Base-by-base conservation (phyloP, 1,284 basidiomycete genomes). In the Ustilago cynodontis region DNA sequence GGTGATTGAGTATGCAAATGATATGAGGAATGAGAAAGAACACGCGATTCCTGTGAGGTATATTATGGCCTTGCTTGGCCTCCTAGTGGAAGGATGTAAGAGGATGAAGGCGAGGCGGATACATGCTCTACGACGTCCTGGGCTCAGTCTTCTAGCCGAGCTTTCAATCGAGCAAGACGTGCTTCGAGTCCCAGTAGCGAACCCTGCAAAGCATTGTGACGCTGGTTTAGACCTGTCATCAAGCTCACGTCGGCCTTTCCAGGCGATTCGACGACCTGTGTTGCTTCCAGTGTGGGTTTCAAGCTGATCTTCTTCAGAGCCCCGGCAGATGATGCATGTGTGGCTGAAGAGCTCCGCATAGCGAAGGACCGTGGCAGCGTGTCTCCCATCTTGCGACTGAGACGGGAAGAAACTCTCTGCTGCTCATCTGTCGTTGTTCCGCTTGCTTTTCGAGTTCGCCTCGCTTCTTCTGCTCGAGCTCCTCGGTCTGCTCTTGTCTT, bases 201-300 rank as follows among this genome's bases (percentile, higher is more conserved):
- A 1, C 75, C 75, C n/a, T 77, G 75, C 11, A 77, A 60, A 5
- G 71, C 75, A 29, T 51, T 59, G 22, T 77, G 70, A 11, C 75
- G 66, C 10, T 65, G 57, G 9, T 66, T 59, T 41, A 77, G 65
- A 24, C 75, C 75, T 2, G 75, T 70, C 71, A 77, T 67, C 51
- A 77, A 29, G 67, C 75, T 77, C 28, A 71, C 57, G 45, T 77
- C 75, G 7, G 64, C 62, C 39, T 69, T 62, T 20, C 43, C 60
- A 3, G 65, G 59, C 24, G 64, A 66, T 4, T 68, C 65, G 31
- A 26, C 37, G 28, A 37, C 61, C 14, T 43, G 37, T 14, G 54
- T 29, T 24, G 20, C 33, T 24, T 62, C 64, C 33, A 67, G 18
- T 0, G 47, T 59, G 7, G 57, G 11, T 13, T 20, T 20, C 16